Percentiles rank a stretch among this genome's conserved stretches.
Evolutionary conservation across 352 stramenopile genomes (phyloP).

Genomic region (Pythium pyrilobum): DNA sequence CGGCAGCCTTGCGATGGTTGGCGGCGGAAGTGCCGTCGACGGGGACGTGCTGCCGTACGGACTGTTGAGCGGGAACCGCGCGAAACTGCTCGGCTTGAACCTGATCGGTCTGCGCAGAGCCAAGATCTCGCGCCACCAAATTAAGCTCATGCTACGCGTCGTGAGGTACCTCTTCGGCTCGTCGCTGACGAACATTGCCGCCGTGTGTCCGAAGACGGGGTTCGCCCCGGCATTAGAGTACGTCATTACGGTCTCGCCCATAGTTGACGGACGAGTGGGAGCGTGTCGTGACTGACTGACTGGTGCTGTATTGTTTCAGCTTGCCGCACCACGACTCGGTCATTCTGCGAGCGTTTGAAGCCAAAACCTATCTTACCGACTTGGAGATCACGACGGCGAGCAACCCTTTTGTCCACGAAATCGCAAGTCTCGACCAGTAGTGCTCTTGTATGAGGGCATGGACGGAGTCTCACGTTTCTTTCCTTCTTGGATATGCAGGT

Average conservation of each 20-base stretch:
- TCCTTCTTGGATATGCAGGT: constrained; percentile 29
- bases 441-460: background rate
- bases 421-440: constrained; percentile 26
- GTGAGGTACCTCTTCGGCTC: constrained; percentile 77
- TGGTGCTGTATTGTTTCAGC: constrained; percentile 21
- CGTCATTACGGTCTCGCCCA: too few relatives aligned
- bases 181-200: constrained; percentile 26
- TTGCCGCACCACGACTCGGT: constrained; percentile 50
- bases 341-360: constrained; percentile 45
- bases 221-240: constrained; percentile 76
- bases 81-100: constrained; percentile 73
- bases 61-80: constrained; percentile 65
- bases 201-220: constrained; percentile 37
- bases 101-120: constrained; percentile 64
- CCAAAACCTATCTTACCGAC: constrained; percentile 38
- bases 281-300: too few relatives aligned
- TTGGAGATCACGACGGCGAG: constrained; percentile 30
- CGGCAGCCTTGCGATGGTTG: constrained; percentile 69
- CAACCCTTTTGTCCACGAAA: constrained; percentile 49
- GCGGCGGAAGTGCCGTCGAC: constrained; percentile 76
- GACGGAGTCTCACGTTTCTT: constrained; percentile 1
- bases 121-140: constrained; percentile 51
- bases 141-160: constrained; percentile 72
- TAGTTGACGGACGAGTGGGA: too few relatives aligned
- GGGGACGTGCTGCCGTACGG: constrained; percentile 78